Conservation (phyloP, 83 land plant species). For the Diphasiastrum complanatum region DNA sequence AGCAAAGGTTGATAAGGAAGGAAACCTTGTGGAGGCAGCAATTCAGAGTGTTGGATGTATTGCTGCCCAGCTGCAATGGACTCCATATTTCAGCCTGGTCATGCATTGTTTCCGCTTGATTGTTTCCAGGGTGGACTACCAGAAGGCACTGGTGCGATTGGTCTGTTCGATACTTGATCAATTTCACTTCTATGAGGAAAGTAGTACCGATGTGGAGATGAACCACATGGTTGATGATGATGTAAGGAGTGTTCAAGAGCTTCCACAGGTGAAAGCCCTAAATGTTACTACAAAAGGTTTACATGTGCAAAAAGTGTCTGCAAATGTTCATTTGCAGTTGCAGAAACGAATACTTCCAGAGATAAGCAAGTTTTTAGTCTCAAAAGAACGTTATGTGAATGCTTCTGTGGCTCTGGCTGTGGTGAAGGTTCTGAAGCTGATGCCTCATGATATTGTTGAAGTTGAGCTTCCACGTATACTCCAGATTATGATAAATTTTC, state of each 20-base stretch:
- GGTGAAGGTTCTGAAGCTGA: slow-evolving; percentile 70
- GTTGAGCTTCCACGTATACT: slow-evolving; percentile 72
- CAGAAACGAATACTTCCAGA: slow-evolving; percentile 58
- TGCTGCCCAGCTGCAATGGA: slow-evolving; percentile 62
- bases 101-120: slow-evolving; percentile 52
- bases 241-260: not conserved
- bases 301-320: slow-evolving; percentile 6
- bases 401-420: slow-evolving; percentile 55
- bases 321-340: slow-evolving; percentile 38
- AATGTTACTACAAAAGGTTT: too few species aligned
- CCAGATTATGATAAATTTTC: slow-evolving; percentile 61
- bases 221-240: slow-evolving; percentile 13
- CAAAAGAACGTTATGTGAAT: slow-evolving; percentile 58
- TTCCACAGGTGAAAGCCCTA: not conserved
- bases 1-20: slow-evolving; percentile 64
- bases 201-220: not conserved
- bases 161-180: slow-evolving; percentile 59
- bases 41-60: slow-evolving; percentile 63
- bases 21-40: slow-evolving; percentile 56
- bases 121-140: slow-evolving; percentile 42
- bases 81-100: slow-evolving; percentile 46
- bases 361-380: slow-evolving; percentile 49
- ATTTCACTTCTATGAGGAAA: slow-evolving; percentile 44
- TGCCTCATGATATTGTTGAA: slow-evolving; percentile 66
- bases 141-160: slow-evolving; percentile 51